A percentile compares a stretch with the other conserved stretches of the same genome.
Conservation (phyloP, 2,329 filamentous ascomycete species). For the Didymella segeticola region DNA sequence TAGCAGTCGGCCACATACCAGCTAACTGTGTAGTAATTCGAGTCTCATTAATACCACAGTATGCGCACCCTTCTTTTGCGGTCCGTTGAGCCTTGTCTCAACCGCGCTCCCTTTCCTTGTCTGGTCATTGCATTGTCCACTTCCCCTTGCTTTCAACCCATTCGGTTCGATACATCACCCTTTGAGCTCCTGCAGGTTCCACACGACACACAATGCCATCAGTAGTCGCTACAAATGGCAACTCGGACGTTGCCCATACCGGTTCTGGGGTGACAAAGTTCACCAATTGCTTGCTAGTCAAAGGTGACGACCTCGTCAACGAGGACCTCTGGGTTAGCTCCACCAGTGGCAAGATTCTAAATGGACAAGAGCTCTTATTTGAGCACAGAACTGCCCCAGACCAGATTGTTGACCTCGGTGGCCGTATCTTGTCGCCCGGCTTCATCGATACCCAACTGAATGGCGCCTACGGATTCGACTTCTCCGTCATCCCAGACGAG, state of each 20-base stretch:
- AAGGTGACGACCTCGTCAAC: slow-evolving; percentile 69
- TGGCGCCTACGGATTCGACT: slow-evolving; percentile 91
- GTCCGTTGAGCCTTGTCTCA: slow-evolving; percentile 40
- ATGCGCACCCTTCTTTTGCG: slow-evolving; percentile 20
- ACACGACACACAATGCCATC: slow-evolving; percentile 12
- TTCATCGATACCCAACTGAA: slow-evolving; percentile 93
- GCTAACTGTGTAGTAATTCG: slow-evolving; percentile 8
- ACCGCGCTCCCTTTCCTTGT: slow-evolving; percentile 33
- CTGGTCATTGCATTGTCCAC: slow-evolving; percentile 16
- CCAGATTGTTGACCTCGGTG: slow-evolving; percentile 76
- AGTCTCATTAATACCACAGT: slow-evolving; percentile 31
- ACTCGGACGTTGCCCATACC: not conserved
- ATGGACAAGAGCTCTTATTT: slow-evolving; percentile 71
- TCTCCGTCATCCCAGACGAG: slow-evolving; percentile 76
- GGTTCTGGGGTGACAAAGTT: slow-evolving; percentile 75
- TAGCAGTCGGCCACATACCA: slow-evolving; percentile 22
- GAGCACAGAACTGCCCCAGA: slow-evolving; percentile 74
- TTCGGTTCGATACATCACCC: slow-evolving; percentile 8
- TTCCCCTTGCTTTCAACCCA: slow-evolving; percentile 15
- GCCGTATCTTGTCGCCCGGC: slow-evolving; percentile 83
- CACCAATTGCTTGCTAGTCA: slow-evolving; percentile 83
- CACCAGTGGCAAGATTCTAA: slow-evolving; percentile 78
- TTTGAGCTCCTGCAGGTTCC: slow-evolving; percentile 1
- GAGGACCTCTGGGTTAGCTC: slow-evolving; percentile 92
- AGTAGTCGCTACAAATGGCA: slow-evolving; percentile 1